These are phyloP conservation scores for Suillus alpinus DNA, from an alignment of 768 basidiomycete genomes.

Conservation along the genomic window DNA sequence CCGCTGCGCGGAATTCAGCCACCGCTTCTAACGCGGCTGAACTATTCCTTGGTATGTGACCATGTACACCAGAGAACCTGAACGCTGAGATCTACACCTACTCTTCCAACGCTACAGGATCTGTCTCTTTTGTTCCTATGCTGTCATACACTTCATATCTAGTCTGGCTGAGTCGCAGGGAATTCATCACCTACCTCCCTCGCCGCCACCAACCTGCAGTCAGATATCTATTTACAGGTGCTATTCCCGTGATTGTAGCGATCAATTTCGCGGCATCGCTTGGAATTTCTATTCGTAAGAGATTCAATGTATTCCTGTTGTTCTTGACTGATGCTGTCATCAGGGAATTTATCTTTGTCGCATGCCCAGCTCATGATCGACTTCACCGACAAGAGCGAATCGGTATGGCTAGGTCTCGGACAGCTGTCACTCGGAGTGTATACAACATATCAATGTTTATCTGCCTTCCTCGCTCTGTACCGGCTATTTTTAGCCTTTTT, in stretches of 20 bases:
- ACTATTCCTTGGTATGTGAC: constrained; percentile 56
- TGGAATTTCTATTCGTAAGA: constrained; percentile 55
- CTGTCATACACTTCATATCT: constrained; percentile 63
- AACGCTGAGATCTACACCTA: not conserved
- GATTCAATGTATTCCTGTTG: not conserved
- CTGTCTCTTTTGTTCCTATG: constrained; percentile 62
- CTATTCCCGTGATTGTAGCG: constrained; percentile 54
- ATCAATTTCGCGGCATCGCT: constrained; percentile 66
- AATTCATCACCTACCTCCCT: constrained; percentile 55
- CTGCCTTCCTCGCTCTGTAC: constrained; percentile 58
- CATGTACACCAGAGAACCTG: not conserved
- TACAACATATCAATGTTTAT: constrained; percentile 52
- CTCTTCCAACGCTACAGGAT: constrained; percentile 28
- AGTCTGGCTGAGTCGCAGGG: constrained; percentile 49
- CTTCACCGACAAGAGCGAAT: constrained; percentile 36
- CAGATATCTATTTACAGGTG: constrained; percentile 43
- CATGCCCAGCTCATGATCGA: constrained; percentile 33
- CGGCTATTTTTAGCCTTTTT: constrained; percentile 51
- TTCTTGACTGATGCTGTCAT: constrained; percentile 1
- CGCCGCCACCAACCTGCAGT: constrained; percentile 42
- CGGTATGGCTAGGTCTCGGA: constrained; percentile 56
- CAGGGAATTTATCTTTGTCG: constrained; percentile 5
- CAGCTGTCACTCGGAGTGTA: constrained; percentile 59
- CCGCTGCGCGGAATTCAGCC: constrained; percentile 46
- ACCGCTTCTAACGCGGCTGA: constrained; percentile 52